Conservation (phyloP, 106 monocot species). For the Acorus gramineus region DNA sequence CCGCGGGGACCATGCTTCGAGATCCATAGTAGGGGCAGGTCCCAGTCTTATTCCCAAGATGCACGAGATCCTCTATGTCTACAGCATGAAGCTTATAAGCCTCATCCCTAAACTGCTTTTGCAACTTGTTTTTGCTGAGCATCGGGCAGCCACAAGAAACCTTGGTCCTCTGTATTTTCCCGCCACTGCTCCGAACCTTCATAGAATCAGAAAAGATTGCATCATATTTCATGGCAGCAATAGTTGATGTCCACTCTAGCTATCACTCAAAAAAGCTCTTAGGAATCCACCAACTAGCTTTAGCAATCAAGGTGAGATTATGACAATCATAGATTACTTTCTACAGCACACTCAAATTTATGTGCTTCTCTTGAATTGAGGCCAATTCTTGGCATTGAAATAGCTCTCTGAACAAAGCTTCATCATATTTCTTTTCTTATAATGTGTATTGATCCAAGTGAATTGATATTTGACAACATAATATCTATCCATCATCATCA, state of each 20-base stretch:
- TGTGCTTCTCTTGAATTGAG: no score
- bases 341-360: no score
- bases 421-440: no score
- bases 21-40: conserved; percentile 91
- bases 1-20: conserved; percentile 52
- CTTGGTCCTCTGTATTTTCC: conserved; percentile 20
- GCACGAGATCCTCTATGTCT: conserved; percentile 88
- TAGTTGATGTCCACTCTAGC: not conserved
- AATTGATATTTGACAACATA: no score
- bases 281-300: no score
- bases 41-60: conserved; percentile 70
- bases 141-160: conserved; percentile 72
- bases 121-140: conserved; percentile 49
- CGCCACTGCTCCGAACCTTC: conserved; percentile 31
- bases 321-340: no score
- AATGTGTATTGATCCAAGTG: no score
- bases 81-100: conserved; percentile 37
- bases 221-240: not conserved
- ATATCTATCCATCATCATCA: no score
- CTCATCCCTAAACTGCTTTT: conserved; percentile 45
- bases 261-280: no score
- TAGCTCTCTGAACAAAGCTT: no score
- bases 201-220: not conserved
- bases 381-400: no score
- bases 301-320: no score